phyloP scores from a whole-genome alignment of 176 grass and related monocot genomes.

The Eremochloa ophiuroides region DNA sequence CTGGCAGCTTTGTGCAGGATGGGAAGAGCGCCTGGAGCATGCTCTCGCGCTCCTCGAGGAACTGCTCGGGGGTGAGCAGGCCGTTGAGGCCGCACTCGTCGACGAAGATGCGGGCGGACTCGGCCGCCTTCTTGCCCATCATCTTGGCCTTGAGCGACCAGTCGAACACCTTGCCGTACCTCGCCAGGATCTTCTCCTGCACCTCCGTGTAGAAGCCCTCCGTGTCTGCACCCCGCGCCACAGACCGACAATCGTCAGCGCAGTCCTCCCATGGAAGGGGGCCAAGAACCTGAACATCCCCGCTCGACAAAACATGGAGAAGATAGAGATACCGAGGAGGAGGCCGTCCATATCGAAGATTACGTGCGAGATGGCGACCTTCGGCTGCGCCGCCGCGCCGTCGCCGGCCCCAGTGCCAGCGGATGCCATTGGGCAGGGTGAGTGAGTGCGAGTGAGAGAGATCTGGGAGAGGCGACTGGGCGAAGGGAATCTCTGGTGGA shows the following conservation, averaged over 20 bases:
- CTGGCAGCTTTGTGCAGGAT: slow-evolving; percentile 60
- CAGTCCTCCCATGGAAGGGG: not conserved
- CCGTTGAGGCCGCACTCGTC: slow-evolving; percentile 62
- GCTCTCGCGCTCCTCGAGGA: slow-evolving; percentile 79
- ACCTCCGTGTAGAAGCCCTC: slow-evolving; percentile 93
- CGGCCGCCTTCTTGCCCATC: slow-evolving; percentile 87
- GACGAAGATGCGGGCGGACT: slow-evolving; percentile 79
- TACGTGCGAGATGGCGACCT: slow-evolving; percentile 57
- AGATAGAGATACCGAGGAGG: slow-evolving; percentile 54
- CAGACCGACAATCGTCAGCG: not conserved
- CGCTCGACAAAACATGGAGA: not conserved
- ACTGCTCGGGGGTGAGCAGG: slow-evolving; percentile 70
- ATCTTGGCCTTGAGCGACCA: slow-evolving; percentile 97
- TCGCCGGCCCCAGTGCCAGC: slow-evolving; percentile 6
- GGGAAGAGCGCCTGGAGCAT: slow-evolving; percentile 89
- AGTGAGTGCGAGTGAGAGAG: not conserved
- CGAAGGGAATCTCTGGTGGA: not conserved
- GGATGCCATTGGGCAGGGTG: slow-evolving; percentile 25
- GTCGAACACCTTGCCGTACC: slow-evolving; percentile 86
- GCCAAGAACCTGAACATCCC: not conserved
- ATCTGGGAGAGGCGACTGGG: not conserved
- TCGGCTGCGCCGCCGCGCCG: not conserved
- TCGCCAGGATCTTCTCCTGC: slow-evolving; percentile 84
- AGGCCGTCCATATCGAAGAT: slow-evolving; percentile 98
- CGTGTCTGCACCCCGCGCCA: slow-evolving; percentile 47